These are phyloP conservation scores for Dioscorea dumetorum DNA, from an alignment of 106 monocot species.

Conservation along the genomic window DNA sequence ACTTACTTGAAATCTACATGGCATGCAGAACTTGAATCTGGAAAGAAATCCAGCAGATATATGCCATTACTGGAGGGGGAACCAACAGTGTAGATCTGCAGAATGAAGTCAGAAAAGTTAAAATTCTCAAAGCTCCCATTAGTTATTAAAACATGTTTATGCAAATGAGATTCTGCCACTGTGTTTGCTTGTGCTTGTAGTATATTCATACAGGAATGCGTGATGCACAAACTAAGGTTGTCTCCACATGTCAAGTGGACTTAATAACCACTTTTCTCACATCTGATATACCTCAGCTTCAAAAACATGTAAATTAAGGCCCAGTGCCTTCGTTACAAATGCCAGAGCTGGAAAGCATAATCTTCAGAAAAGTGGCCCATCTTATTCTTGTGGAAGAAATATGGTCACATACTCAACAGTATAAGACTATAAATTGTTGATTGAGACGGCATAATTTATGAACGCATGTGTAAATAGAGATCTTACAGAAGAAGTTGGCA, in stretches of 20 bases:
- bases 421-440: neutral
- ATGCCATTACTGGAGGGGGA: constrained; percentile 55
- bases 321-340: too few species aligned
- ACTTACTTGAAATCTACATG: constrained; percentile 70
- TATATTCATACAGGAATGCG: neutral
- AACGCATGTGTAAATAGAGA: neutral
- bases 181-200: too few species aligned
- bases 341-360: too few species aligned
- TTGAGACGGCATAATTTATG: neutral
- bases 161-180: neutral
- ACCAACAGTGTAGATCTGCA: constrained; percentile 70
- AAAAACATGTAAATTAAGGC: too few species aligned
- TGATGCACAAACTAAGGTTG: neutral
- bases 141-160: neutral
- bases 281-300: too few species aligned
- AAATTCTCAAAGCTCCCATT: neutral
- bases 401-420: neutral
- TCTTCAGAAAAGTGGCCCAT: too few species aligned
- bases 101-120: neutral
- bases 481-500: constrained; percentile 63
- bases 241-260: neutral
- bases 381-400: neutral
- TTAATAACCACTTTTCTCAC: too few species aligned
- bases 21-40: constrained; percentile 60
- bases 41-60: constrained; percentile 72